A percentile compares a stretch with the other conserved stretches of the same genome.
Conservation (phyloP, 495 filamentous ascomycete species). For the Penicillium malachiteum region DNA sequence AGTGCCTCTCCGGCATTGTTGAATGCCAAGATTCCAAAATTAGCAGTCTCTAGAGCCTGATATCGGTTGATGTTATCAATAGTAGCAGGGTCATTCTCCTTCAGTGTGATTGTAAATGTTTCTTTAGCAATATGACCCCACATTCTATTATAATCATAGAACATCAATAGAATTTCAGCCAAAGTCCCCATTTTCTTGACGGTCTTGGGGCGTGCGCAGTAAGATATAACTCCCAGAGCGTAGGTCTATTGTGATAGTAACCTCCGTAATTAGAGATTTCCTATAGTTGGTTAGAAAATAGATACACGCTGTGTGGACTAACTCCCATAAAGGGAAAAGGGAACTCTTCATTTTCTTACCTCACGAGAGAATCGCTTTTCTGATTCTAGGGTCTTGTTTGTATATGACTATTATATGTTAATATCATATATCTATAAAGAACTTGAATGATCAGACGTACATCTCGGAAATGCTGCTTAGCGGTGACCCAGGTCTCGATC, state of each 20-base stretch:
- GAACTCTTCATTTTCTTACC: neutral
- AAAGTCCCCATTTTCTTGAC: neutral
- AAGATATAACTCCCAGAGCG: neutral
- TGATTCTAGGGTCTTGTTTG: neutral
- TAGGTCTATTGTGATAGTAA: neutral
- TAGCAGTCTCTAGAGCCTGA: neutral
- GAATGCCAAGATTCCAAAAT: neutral
- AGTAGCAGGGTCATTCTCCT: neutral
- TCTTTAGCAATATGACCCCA: neutral
- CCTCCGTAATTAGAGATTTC: constrained; percentile 1
- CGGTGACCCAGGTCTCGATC: neutral
- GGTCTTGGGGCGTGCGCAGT: constrained; percentile 1
- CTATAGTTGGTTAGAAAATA: neutral
- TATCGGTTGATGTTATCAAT: constrained; percentile 1
- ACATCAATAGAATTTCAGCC: constrained; percentile 1
- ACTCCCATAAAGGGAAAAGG: too few relatives aligned
- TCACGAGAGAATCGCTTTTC: neutral
- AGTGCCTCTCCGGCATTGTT: neutral
- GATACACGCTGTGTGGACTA: neutral
- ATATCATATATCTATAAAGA: neutral
- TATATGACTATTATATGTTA: neutral
- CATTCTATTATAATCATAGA: neutral
- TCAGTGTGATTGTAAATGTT: neutral
- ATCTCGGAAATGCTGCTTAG: neutral
- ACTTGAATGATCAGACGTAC: neutral